Percentiles rank a stretch among this genome's conserved stretches.
These are phyloP conservation scores for Glaciozyma antarctica DNA, from an alignment of 768 basidiomycete genomes.

Conservation along the genomic window DNA sequence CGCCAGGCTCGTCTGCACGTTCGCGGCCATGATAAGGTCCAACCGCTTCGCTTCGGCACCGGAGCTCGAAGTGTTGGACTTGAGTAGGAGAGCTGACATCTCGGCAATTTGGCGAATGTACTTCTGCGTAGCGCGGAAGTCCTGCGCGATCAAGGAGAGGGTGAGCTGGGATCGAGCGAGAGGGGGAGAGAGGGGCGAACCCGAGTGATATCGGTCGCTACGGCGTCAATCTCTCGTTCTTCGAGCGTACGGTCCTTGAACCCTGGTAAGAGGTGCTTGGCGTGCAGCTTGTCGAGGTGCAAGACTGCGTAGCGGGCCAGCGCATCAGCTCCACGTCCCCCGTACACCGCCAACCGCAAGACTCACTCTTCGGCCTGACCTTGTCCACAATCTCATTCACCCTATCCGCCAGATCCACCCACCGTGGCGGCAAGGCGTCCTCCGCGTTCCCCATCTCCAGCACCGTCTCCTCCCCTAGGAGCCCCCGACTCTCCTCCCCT, in stretches of 20 bases:
- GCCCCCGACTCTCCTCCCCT: slow-evolving; percentile 32
- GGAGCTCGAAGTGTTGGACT: slow-evolving; percentile 45
- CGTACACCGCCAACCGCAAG: background rate
- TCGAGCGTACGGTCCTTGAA: slow-evolving; percentile 90
- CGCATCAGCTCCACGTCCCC: background rate
- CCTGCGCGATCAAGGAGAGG: slow-evolving; percentile 41
- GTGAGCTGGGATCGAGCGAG: slow-evolving; percentile 1
- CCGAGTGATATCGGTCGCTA: slow-evolving; percentile 78
- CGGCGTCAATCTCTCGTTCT: slow-evolving; percentile 81
- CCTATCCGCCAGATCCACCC: slow-evolving; percentile 73
- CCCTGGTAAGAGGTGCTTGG: slow-evolving; percentile 89
- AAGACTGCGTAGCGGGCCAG: slow-evolving; percentile 50
- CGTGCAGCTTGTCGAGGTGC: slow-evolving; percentile 87
- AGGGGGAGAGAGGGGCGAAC: slow-evolving; percentile 46
- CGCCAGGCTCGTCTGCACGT: slow-evolving; percentile 92
- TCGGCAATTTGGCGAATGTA: slow-evolving; percentile 65
- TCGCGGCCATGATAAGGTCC: slow-evolving; percentile 52
- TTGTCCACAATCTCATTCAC: slow-evolving; percentile 67
- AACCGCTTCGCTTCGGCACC: slow-evolving; percentile 36
- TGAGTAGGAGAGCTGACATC: slow-evolving; percentile 2
- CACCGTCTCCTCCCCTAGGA: slow-evolving; percentile 27
- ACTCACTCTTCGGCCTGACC: slow-evolving; percentile 68
- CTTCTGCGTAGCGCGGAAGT: slow-evolving; percentile 51
- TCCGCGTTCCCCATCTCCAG: background rate
- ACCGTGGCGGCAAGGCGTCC: slow-evolving; percentile 24